phyloP scores from a whole-genome alignment of 2,329 filamentous ascomycete species.

The Diaporthe australafricana region DNA sequence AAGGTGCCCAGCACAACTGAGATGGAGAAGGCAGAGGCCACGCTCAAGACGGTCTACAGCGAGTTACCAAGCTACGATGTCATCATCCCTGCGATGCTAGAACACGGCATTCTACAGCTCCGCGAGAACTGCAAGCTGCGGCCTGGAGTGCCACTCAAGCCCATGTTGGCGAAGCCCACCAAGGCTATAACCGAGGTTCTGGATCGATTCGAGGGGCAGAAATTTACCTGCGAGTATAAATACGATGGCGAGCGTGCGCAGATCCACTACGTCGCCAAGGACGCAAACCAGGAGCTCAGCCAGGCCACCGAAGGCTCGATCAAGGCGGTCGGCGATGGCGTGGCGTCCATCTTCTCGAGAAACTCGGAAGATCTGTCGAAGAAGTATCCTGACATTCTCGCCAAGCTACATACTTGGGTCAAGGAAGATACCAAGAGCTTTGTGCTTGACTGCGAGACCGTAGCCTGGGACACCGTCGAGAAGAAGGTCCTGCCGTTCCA shows the following conservation, averaged over 20 bases:
- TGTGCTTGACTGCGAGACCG: conserved; percentile 97
- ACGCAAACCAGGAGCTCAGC: conserved; percentile 76
- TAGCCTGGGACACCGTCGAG: conserved; percentile 93
- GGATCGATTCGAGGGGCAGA: conserved; percentile 94
- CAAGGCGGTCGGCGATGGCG: conserved; percentile 76
- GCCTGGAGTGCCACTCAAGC: conserved; percentile 94
- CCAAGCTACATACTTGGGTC: conserved; percentile 89
- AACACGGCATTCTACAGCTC: conserved; percentile 86
- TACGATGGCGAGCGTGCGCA: conserved; percentile 99
- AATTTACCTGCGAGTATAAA: conserved; percentile 98
- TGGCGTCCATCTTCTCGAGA: conserved; percentile 94
- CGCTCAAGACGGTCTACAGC: conserved; percentile 92
- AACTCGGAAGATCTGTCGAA: conserved; percentile 98
- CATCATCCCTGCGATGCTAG: conserved; percentile 89
- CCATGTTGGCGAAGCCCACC: conserved; percentile 98
- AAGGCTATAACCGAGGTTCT: conserved; percentile 98
- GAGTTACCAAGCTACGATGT: conserved; percentile 96
- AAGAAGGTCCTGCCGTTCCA: conserved; percentile 98
- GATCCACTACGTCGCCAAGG: conserved; percentile 94
- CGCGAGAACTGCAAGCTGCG: conserved; percentile 89
- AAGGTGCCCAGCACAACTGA: conserved; percentile 80
- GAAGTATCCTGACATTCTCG: conserved; percentile 96
- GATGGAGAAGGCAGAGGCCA: conserved; percentile 84
- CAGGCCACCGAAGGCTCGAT: conserved; percentile 70
- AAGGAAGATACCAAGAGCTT: conserved; percentile 92